Evolutionary conservation across 2,329 filamentous ascomycete genomes (phyloP), one percentile per base, ranked within the genome.

Genomic region (Teratosphaeriaceae sp.): DNA sequence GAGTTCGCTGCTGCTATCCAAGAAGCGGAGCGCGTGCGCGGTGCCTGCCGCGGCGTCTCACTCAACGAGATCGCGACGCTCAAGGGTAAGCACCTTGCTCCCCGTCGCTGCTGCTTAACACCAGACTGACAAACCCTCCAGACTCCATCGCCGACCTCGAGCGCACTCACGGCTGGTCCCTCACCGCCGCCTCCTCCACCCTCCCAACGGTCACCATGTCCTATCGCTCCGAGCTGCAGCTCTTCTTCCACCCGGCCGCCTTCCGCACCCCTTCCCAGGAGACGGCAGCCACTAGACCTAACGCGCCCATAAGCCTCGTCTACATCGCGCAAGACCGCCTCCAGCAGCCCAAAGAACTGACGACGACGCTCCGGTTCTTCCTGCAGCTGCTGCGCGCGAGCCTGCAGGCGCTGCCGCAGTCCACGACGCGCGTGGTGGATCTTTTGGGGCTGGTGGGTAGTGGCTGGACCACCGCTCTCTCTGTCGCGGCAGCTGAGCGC

Each of bases 41-140:
- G 96, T 61, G 85, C 94, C 57, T 94, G 85, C 61, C 80, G 89
- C 41, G 89, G 90, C 29, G 96, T 89, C 83, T 90, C 83, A 44
- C 79, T 82, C 40, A 81, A 76, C 21, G 92, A 97, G 65, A 86
- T 97, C 50, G 76, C 76, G 50, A 70, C 72, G 29, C 71, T 94
- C n/a, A 88, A 89, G 75, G 77, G 85, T 86, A 73, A 70, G 58
- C 24, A 3, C 13, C n/a, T 15, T 24, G 21, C 19, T 8, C 13
- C 23, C 9, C 19, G 4, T 12, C 5, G 13, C 15, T 11, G 16
- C 12, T 29, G n/a, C 18, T 15, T 18, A n/a, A 9, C 20, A n/a
- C 21, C 22, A 18, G 24, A 21, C 5, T 27, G 11, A 20, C 15
- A n/a, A n/a, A 15, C n/a, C 11, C 9, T 22, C 42, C 55, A 88